Base-by-base conservation (phyloP, 1,284 basidiomycete genomes). In the Cryptococcus wingfieldii region DNA sequence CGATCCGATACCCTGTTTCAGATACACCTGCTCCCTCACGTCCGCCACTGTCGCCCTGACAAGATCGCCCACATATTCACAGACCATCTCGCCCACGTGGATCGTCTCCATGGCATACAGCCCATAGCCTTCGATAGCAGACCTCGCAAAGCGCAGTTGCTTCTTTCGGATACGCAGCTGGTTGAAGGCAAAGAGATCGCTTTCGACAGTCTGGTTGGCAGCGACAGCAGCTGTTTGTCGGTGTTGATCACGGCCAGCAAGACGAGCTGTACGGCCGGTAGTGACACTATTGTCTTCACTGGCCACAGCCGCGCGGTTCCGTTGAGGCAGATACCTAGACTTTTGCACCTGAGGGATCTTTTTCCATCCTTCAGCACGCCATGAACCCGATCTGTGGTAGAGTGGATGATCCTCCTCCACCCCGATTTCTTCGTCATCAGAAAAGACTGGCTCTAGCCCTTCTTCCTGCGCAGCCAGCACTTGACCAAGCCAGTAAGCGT, bases 61-160 rank as follows among this genome's bases (percentile, higher is more conserved):
- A 59, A 98, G 83, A 80, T 99, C 96, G 37, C 96, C 96, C 9
- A 99, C 96, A 69, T 99, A 99, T 79, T 99, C 96, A 77, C 98
- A 98, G 44, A 99, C 95, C 92, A 99, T 98, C 77, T 99, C 96
- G 5, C 93, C 92, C 19, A 85, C 81, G 14, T 89, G 85, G 67
- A 99, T 98, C 69, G 86, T 85, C 80, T 96, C 92, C 86, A 94
- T 88, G 34, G 93, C 91, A 72, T 95, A 96, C 68, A 98, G 74
- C 5, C 96, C 95, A 89, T 95, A 98, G 66, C 96, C 94, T 75
- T 98, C 95, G 64, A 99, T 99, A 4, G 94, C 92, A 28, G 90
- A 94, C 52, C 93, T 84, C 9, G 93, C 89, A 70, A 99, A 99
- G 38, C 90, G 87, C 52, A 99, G 83, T 71, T 97, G 92, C 80